phyloP scores from a whole-genome alignment of 768 basidiomycete species.

The Kwoniella sp. region DNA sequence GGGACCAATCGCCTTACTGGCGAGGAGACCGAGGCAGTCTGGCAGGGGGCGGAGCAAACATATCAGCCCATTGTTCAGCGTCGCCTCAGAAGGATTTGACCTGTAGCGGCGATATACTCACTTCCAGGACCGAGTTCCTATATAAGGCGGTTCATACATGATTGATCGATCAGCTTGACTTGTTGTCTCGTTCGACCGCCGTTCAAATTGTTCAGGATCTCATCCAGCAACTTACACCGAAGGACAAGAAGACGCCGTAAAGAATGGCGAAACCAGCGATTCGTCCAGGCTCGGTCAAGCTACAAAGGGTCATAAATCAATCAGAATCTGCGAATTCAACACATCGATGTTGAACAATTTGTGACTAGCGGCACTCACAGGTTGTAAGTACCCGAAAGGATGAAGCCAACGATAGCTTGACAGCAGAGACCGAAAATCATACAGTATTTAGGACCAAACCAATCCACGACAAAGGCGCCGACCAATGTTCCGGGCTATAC shows the following conservation, averaged over 20 bases:
- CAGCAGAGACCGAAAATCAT: constrained; percentile 59
- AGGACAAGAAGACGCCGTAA: constrained; percentile 86
- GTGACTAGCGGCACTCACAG: too few relatives aligned
- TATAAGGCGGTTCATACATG: not conserved
- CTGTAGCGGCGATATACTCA: constrained; percentile 12
- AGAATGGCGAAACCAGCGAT: constrained; percentile 62
- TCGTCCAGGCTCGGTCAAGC: constrained; percentile 51
- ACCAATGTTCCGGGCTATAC: constrained; percentile 59
- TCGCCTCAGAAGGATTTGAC: not conserved
- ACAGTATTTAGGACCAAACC: constrained; percentile 46
- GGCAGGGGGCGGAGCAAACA: not conserved
- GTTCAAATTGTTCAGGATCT: too few relatives aligned
- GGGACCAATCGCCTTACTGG: constrained; percentile 74
- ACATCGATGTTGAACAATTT: too few relatives aligned
- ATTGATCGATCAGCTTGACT: too few relatives aligned
- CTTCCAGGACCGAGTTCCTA: constrained; percentile 37
- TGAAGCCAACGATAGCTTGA: constrained; percentile 63
- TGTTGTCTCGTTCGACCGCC: too few relatives aligned
- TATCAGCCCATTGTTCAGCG: not conserved
- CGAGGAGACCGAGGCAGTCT: constrained; percentile 81
- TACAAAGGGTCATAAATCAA: not conserved
- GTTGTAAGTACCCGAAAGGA: constrained; percentile 81
- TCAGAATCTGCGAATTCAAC: too few relatives aligned
- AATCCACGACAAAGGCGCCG: constrained; percentile 57
- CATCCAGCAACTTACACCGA: constrained; percentile 84